A percentile compares a stretch with the other conserved stretches of the same genome.
phyloP scores from a whole-genome alignment of 1,284 basidiomycete species.

The Tetrapyrgos nigripes region DNA sequence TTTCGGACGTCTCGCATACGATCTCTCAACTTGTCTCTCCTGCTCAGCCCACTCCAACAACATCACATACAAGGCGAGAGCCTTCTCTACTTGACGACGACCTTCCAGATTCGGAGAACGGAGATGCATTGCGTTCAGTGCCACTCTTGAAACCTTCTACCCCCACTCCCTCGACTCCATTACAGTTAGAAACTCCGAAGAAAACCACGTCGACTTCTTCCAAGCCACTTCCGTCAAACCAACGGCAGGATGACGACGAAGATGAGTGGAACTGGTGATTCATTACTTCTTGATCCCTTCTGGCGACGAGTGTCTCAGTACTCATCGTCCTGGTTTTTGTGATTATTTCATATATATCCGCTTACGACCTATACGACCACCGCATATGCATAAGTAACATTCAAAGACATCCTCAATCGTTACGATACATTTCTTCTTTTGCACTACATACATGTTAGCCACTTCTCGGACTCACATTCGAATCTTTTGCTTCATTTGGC shows the following conservation, averaged over 20 bases:
- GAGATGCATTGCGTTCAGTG: not conserved
- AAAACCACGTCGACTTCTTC: not conserved
- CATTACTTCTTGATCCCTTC: too few species aligned
- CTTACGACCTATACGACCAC: too few species aligned
- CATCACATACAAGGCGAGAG: not conserved
- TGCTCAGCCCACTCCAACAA: not conserved
- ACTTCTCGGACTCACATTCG: too few species aligned
- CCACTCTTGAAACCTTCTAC: not conserved
- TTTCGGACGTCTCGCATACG: slow-evolving; percentile 18
- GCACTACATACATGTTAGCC: too few species aligned
- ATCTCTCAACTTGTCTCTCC: slow-evolving; percentile 17
- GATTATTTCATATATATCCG: too few species aligned
- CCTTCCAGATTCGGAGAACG: slow-evolving; percentile 1
- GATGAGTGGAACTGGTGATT: slow-evolving; percentile 19
- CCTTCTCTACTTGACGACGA: slow-evolving; percentile 13
- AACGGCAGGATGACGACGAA: slow-evolving; percentile 12
- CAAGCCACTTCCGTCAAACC: not conserved
- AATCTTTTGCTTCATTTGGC: too few species aligned
- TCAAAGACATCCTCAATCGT: too few species aligned
- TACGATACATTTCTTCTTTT: too few species aligned
- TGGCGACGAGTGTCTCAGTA: too few species aligned
- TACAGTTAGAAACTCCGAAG: slow-evolving; percentile 3
- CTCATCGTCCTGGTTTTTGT: too few species aligned
- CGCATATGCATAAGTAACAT: too few species aligned
- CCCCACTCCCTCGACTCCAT: not conserved